These are phyloP conservation scores for Salvia miltiorrhiza DNA, from an alignment of 257 asterid genomes.

Conservation along the genomic window DNA sequence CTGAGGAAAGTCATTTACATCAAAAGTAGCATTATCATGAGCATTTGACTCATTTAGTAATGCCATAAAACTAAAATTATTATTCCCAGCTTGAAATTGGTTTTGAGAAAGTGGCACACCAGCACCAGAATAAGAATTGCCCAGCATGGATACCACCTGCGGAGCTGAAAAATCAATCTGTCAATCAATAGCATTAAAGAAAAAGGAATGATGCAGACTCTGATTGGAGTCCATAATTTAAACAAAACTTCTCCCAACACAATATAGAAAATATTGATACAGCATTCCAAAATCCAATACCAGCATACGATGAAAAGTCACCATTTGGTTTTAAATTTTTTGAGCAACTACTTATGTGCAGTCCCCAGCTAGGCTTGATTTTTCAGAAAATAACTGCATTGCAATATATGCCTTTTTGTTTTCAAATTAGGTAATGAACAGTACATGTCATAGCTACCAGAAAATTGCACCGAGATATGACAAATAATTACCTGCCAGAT, in stretches of 20 bases:
- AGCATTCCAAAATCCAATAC: conserved; percentile 3
- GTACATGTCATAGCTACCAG: not conserved
- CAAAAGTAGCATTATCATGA: conserved; percentile 63
- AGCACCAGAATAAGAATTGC: conserved; percentile 63
- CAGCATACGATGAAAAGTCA: not conserved
- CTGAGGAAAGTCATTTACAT: conserved; percentile 89
- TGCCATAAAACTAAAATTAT: conserved; percentile 54
- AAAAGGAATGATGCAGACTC: conserved; percentile 8
- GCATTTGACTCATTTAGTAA: conserved; percentile 66
- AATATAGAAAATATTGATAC: not conserved
- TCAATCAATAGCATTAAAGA: conserved; percentile 20
- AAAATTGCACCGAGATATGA: not conserved
- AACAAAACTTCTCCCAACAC: conserved; percentile 3
- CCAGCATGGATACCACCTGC: conserved; percentile 80
- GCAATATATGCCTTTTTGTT: conserved; percentile 23
- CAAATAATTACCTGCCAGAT: conserved; percentile 47
- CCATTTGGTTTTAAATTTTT: not conserved
- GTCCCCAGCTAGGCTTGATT: not conserved
- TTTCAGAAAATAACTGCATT: conserved; percentile 39
- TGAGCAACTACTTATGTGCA: conserved; percentile 13
- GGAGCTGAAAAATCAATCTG: conserved; percentile 60
- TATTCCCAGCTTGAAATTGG: conserved; percentile 72
- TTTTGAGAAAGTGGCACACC: conserved; percentile 80
- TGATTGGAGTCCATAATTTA: not conserved
- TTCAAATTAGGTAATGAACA: conserved; percentile 15